Conservation (phyloP, 305 asterid species). For the Fraxinus sp. region DNA sequence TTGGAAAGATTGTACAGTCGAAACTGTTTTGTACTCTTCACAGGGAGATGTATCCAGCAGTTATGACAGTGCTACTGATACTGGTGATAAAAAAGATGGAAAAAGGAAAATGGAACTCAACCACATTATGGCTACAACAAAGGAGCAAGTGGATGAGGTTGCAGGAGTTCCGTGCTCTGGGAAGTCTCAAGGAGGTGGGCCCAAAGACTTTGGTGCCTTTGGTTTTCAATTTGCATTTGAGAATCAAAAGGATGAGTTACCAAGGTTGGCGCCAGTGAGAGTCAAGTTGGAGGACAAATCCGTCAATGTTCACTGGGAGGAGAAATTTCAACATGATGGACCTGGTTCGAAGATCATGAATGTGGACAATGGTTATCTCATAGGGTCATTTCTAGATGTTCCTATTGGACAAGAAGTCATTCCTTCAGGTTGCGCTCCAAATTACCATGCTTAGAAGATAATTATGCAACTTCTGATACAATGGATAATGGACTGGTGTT, state of each 20-base stretch:
- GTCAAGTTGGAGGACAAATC: constrained; percentile 85
- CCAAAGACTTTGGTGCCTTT: constrained; percentile 48
- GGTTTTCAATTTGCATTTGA: constrained; percentile 54
- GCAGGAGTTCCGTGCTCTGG: constrained; percentile 71
- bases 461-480: neutral
- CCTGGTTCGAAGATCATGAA: constrained; percentile 54
- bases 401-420: constrained; percentile 89
- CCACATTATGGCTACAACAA: constrained; percentile 55
- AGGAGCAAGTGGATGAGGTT: constrained; percentile 84
- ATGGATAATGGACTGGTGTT: neutral
- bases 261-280: constrained; percentile 83
- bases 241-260: constrained; percentile 85
- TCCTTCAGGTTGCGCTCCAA: constrained; percentile 53
- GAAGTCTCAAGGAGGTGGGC: constrained; percentile 53
- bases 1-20: constrained; percentile 68
- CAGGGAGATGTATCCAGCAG: constrained; percentile 63
- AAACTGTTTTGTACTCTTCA: constrained; percentile 65
- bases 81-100: constrained; percentile 56
- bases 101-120: constrained; percentile 52
- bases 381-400: constrained; percentile 90
- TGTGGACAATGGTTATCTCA: constrained; percentile 60
- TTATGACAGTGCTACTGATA: constrained; percentile 39
- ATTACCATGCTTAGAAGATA: constrained; percentile 16
- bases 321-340: constrained; percentile 67
- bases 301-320: constrained; percentile 83